phyloP scores from a whole-genome alignment of 2,329 filamentous ascomycete genomes.

The Diaporthe velutina region DNA sequence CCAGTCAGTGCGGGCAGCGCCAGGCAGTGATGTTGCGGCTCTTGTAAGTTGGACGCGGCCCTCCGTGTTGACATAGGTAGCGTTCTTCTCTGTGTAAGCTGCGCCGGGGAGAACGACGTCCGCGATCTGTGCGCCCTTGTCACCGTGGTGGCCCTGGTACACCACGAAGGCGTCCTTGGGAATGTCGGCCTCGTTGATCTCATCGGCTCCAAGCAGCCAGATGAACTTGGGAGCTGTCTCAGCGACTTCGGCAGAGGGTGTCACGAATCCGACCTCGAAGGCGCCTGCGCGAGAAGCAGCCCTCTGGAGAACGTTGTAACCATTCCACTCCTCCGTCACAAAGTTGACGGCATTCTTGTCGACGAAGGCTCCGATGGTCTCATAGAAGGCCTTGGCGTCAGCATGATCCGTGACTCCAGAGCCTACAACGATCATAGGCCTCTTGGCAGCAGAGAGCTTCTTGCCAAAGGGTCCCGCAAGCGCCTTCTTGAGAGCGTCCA shows the following conservation, averaged over 20 bases:
- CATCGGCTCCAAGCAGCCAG: slow-evolving; percentile 96
- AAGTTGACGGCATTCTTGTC: slow-evolving; percentile 95
- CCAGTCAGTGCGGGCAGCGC: slow-evolving; percentile 95
- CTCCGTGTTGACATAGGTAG: slow-evolving; percentile 98
- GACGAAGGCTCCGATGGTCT: slow-evolving; percentile 89
- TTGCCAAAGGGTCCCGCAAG: slow-evolving; percentile 91
- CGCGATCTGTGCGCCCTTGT: slow-evolving; percentile 90
- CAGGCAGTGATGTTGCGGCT: slow-evolving; percentile 87
- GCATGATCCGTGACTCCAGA: slow-evolving; percentile 91
- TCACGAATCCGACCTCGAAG: slow-evolving; percentile 95
- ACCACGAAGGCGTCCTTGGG: slow-evolving; percentile 97
- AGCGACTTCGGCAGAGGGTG: slow-evolving; percentile 84
- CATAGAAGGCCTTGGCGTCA: slow-evolving; percentile 93
- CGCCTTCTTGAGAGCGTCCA: slow-evolving; percentile 84
- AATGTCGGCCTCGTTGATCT: slow-evolving; percentile 86
- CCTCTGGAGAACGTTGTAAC: slow-evolving; percentile 96
- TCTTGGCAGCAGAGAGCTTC: slow-evolving; percentile 88
- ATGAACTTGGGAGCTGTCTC: slow-evolving; percentile 92
- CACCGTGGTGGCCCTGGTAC: slow-evolving; percentile 98
- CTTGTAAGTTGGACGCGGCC: slow-evolving; percentile 95
- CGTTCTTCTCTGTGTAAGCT: slow-evolving; percentile 96
- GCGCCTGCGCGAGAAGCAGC: slow-evolving; percentile 93
- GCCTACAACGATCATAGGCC: slow-evolving; percentile 96
- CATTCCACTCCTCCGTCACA: slow-evolving; percentile 91
- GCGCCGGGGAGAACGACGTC: slow-evolving; percentile 94